phyloP scores from a whole-genome alignment of 1,139 yeast genomes.

The Magnusiomyces tetraspermus region DNA sequence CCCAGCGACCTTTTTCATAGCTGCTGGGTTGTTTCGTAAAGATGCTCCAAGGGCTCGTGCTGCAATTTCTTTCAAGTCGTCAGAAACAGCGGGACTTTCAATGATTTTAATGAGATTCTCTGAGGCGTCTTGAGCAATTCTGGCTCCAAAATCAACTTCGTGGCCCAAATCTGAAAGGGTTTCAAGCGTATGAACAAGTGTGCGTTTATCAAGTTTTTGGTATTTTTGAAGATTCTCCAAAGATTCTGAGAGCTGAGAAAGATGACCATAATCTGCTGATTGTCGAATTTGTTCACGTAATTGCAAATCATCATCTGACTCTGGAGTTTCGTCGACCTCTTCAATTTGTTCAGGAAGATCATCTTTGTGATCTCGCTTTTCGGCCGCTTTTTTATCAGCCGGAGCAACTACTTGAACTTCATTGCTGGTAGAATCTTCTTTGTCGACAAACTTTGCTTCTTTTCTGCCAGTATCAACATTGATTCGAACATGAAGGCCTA shows the following conservation, averaged over 20 bases:
- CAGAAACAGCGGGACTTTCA: constrained; percentile 15
- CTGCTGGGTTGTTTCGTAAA: constrained; percentile 65
- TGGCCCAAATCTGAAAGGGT: constrained; percentile 52
- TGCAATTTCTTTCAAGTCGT: constrained; percentile 25
- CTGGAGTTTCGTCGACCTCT: background rate
- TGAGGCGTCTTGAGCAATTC: constrained; percentile 28
- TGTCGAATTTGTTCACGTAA: background rate
- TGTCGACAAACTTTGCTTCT: constrained; percentile 51
- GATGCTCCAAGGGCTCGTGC: constrained; percentile 31
- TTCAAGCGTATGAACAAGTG: constrained; percentile 34
- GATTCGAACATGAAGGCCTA: constrained; percentile 65
- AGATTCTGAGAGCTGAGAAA: background rate
- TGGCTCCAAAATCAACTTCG: constrained; percentile 53
- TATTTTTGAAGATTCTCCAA: background rate
- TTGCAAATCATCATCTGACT: background rate
- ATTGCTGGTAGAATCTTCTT: constrained; percentile 55
- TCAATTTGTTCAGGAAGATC: background rate
- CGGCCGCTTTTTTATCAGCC: background rate
- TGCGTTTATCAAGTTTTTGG: background rate
- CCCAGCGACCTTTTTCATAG: constrained; percentile 34
- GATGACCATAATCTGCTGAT: background rate
- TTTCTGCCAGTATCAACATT: constrained; percentile 57
- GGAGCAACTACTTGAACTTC: constrained; percentile 48
- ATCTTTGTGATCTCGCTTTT: background rate
- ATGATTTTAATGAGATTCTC: constrained; percentile 24